These are phyloP conservation scores for Rhodotorula babjevae DNA, from an alignment of 768 basidiomycete genomes.

Conservation along the genomic window DNA sequence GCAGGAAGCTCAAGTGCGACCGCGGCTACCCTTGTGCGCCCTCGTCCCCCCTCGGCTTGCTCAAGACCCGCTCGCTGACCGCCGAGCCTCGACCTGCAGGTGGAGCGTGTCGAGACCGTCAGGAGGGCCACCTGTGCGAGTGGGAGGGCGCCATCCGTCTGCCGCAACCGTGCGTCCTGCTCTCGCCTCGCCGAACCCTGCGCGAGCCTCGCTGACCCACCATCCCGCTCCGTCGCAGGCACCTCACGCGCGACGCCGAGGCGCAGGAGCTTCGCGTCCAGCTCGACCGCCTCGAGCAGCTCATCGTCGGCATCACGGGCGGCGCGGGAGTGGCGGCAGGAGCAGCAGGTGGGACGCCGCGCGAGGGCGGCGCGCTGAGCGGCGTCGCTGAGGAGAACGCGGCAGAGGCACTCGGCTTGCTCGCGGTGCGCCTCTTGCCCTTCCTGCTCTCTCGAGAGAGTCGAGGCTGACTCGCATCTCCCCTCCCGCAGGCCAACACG, in stretches of 20 bases:
- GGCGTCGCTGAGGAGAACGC: constrained; percentile 11
- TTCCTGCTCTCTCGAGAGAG: too few species aligned
- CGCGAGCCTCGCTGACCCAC: too few species aligned
- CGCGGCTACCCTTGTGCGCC: constrained; percentile 28
- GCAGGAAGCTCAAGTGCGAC: constrained; percentile 32
- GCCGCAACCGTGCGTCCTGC: constrained; percentile 26
- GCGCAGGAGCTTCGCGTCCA: constrained; percentile 27
- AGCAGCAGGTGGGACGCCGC: not conserved
- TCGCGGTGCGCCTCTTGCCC: constrained; percentile 1
- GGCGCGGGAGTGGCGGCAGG: not conserved
- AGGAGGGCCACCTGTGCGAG: constrained; percentile 33
- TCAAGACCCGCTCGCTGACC: too few species aligned
- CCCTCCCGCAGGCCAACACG: constrained; percentile 3
- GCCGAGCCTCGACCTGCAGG: not conserved
- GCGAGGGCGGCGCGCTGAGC: not conserved
- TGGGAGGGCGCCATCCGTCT: constrained; percentile 33
- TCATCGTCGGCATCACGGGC: constrained; percentile 8
- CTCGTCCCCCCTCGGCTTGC: too few species aligned
- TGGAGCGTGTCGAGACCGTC: constrained; percentile 30
- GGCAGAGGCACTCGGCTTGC: constrained; percentile 7
- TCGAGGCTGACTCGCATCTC: too few species aligned
- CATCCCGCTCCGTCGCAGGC: too few species aligned
- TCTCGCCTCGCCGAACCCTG: too few species aligned
- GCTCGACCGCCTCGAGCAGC: constrained; percentile 30
- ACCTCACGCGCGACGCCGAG: constrained; percentile 32